phyloP scores from a whole-genome alignment of 2,329 filamentous ascomycete genomes.

The Tolypocladium nubicola region DNA sequence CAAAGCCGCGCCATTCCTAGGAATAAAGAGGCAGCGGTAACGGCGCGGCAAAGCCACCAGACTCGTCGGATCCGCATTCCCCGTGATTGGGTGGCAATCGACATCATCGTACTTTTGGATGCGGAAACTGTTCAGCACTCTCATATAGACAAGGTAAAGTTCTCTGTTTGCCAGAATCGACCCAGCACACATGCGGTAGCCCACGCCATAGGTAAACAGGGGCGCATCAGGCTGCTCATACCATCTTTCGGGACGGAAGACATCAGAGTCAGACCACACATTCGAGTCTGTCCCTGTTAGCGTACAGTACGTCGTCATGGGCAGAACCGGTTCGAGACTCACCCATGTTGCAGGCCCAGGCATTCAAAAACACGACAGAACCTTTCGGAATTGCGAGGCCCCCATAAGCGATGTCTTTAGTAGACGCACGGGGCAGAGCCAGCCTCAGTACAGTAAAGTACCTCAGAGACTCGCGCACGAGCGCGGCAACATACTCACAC shows the following conservation, averaged over 20 bases:
- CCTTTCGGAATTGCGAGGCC: conserved; percentile 49
- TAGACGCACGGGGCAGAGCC: conserved; percentile 49
- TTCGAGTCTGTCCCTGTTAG: conserved; percentile 32
- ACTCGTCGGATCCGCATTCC: conserved; percentile 50
- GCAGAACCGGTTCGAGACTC: conserved; percentile 18
- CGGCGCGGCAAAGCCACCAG: conserved; percentile 49
- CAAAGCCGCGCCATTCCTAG: conserved; percentile 21
- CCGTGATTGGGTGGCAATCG: conserved; percentile 47
- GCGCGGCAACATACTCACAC: conserved; percentile 51
- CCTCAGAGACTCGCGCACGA: conserved; percentile 51
- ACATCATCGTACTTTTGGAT: conserved; percentile 42
- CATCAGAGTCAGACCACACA: conserved; percentile 7
- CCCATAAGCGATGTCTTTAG: conserved; percentile 48
- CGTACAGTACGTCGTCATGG: too few species aligned
- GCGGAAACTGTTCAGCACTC: conserved; percentile 50
- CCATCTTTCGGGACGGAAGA: conserved; percentile 11
- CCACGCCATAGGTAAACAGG: conserved; percentile 54
- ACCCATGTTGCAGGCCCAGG: conserved; percentile 62
- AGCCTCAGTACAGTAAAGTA: conserved; percentile 54
- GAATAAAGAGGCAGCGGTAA: conserved; percentile 43
- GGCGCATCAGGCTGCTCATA: conserved; percentile 45
- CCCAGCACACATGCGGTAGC: conserved; percentile 59
- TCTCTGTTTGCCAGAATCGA: conserved; percentile 29
- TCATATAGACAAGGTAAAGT: conserved; percentile 53
- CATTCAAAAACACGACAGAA: conserved; percentile 55